Base-by-base conservation (phyloP, 805 yeast species). In the Debaryomyces tyrocola region DNA sequence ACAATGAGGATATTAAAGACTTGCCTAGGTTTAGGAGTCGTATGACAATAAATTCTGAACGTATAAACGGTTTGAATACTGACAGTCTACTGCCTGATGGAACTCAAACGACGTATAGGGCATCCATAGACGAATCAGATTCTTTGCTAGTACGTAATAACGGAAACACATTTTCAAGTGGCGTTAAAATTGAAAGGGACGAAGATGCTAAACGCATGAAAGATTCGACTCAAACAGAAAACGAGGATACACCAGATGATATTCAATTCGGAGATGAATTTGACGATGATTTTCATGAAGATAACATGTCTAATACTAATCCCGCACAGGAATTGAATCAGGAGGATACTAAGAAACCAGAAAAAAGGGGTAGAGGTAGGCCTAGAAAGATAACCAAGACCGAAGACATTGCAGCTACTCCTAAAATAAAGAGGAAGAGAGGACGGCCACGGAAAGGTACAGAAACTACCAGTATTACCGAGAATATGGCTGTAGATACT, bases 1-100 rank as follows among this genome's bases (percentile, higher is more conserved):
- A 60, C 20, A 44, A 53, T 4, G 59, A 57, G 15, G 62, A 60
- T 33, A 53, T 50, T 9, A 54, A 48, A 7, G 29, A 37, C 14
- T 38, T 51, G 14, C 52, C 47, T 3, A 39, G 49, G 27, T 33
- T 42, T 15, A 38, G 49, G 15, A 43, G 39, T 20, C 44, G 48
- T 20, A 34, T 12, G 14, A 9, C 34, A 11, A n/a, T 31, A 12
- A 14, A 31, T 11, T 11, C 34, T 31, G 34, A 14, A 31, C 2
- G 17, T 12, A 2, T 6, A 14, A n/a, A 6, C 7, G 34, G 6
- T n/a, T 3, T 31, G 17, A 14, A 31, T 6, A 4, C 11, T 6
- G 34, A 14, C 12, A 10, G 3, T 8, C 27, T 9, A 7, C 27
- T 24, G 27, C 27, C 27, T 24, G 27, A 24, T 24, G 27, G 10